These are phyloP conservation scores for Didymella sp. DNA, from an alignment of 2,329 filamentous ascomycete species.

Conservation along the genomic window DNA sequence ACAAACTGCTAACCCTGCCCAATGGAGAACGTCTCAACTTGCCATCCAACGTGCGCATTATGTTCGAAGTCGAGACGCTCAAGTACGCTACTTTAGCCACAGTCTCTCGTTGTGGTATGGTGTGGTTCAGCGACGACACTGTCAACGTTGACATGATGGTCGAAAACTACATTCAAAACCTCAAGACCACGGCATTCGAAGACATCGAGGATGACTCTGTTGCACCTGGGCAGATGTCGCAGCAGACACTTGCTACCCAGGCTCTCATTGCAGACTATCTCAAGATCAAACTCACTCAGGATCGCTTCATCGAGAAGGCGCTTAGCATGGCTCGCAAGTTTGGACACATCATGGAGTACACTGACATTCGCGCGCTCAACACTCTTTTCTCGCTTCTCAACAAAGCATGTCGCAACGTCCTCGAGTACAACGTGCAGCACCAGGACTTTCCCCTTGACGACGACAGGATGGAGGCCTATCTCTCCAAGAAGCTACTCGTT, in stretches of 20 bases:
- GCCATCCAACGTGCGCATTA: constrained; percentile 93
- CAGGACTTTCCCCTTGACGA: constrained; percentile 90
- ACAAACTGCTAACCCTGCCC: constrained; percentile 94
- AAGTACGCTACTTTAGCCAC: constrained; percentile 98
- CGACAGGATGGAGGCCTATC: constrained; percentile 86
- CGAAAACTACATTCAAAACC: constrained; percentile 82
- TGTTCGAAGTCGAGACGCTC: constrained; percentile 99
- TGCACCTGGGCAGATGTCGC: constrained; percentile 58
- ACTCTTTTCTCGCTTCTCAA: constrained; percentile 96
- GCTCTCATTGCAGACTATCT: constrained; percentile 80
- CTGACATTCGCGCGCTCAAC: constrained; percentile 84
- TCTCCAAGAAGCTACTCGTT: constrained; percentile 92
- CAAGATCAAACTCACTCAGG: constrained; percentile 74
- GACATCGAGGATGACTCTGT: constrained; percentile 93
- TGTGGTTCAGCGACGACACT: constrained; percentile 99
- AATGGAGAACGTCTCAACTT: constrained; percentile 98
- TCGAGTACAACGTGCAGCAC: constrained; percentile 96
- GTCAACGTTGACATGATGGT: constrained; percentile 94
- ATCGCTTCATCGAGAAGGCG: constrained; percentile 80
- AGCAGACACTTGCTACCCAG: constrained; percentile 79
- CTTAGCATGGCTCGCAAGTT: constrained; percentile 78
- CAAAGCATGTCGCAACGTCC: constrained; percentile 87
- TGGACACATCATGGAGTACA: constrained; percentile 99
- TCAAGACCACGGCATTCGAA: constrained; percentile 85
- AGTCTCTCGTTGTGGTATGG: constrained; percentile 99